Percentiles rank a stretch among this genome's conserved stretches.
Evolutionary conservation across 2,329 filamentous ascomycete genomes (phyloP).

Genomic region (Fusarium sp.): DNA sequence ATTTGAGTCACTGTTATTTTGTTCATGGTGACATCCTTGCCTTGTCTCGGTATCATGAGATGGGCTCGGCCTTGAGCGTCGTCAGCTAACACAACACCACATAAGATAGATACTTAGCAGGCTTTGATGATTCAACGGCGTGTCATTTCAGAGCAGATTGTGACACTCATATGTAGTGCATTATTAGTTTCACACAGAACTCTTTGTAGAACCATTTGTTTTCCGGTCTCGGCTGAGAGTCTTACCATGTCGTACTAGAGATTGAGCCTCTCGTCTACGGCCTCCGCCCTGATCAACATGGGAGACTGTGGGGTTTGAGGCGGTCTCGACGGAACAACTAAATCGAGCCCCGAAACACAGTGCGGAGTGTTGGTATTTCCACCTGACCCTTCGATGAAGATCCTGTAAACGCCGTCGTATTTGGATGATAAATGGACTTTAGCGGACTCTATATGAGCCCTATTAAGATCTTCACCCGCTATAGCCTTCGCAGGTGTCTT

Average conservation of each 20-base stretch:
- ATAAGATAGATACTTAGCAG: background rate
- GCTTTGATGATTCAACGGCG: background rate
- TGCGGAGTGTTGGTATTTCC: slow-evolving; percentile 7
- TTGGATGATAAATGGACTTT: no score
- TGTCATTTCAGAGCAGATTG: slow-evolving; percentile 6
- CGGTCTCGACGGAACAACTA: slow-evolving; percentile 36
- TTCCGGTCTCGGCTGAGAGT: background rate
- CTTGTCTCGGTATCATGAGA: background rate
- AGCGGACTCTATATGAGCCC: background rate
- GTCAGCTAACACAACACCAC: slow-evolving; percentile 5
- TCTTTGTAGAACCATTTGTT: background rate
- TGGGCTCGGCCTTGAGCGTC: background rate
- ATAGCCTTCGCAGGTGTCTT: background rate
- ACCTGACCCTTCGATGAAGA: background rate
- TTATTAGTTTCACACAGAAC: slow-evolving; percentile 1
- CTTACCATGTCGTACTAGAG: slow-evolving; percentile 31
- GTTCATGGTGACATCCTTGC: background rate
- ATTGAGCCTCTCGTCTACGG: slow-evolving; percentile 9
- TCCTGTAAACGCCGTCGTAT: background rate
- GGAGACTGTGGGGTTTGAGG: slow-evolving; percentile 28
- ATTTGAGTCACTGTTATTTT: background rate
- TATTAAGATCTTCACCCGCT: background rate
- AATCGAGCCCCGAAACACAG: slow-evolving; percentile 34
- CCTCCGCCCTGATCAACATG: slow-evolving; percentile 22
- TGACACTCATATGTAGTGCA: background rate